Conservation (phyloP, 2,329 filamentous ascomycete species). For the Xylaria sp. region DNA sequence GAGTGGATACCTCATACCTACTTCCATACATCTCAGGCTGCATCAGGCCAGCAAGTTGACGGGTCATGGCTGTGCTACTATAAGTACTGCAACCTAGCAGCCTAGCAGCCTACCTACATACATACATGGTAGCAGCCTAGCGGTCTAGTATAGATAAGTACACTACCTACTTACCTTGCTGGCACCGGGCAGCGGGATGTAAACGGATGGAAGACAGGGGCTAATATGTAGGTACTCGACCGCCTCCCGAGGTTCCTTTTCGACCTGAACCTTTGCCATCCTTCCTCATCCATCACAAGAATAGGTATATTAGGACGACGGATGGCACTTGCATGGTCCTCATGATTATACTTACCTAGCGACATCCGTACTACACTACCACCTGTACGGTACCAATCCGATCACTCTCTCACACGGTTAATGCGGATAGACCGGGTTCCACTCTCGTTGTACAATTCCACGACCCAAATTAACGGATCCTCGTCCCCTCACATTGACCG, state of each 20-base stretch:
- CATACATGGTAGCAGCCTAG: background rate
- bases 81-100: background rate
- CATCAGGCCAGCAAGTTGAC: slow-evolving; percentile 8
- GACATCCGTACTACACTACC: slow-evolving; percentile 2
- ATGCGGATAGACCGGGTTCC: slow-evolving; percentile 33
- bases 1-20: slow-evolving; percentile 11
- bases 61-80: slow-evolving; percentile 29
- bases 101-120: background rate
- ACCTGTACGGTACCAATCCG: background rate
- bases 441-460: slow-evolving; percentile 27
- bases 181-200: background rate
- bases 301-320: slow-evolving; percentile 11
- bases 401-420: background rate
- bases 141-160: no score
- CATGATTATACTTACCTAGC: slow-evolving; percentile 4
- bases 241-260: background rate
- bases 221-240: background rate
- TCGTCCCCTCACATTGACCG: slow-evolving; percentile 13
- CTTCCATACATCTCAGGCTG: slow-evolving; percentile 11
- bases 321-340: slow-evolving; percentile 2
- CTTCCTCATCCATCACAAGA: background rate
- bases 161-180: background rate
- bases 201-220: background rate
- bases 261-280: background rate
- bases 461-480: slow-evolving; percentile 33